These are phyloP conservation scores for Eragrostis nindensis DNA, from an alignment of 176 grass and related monocot genomes.

Conservation along the genomic window DNA sequence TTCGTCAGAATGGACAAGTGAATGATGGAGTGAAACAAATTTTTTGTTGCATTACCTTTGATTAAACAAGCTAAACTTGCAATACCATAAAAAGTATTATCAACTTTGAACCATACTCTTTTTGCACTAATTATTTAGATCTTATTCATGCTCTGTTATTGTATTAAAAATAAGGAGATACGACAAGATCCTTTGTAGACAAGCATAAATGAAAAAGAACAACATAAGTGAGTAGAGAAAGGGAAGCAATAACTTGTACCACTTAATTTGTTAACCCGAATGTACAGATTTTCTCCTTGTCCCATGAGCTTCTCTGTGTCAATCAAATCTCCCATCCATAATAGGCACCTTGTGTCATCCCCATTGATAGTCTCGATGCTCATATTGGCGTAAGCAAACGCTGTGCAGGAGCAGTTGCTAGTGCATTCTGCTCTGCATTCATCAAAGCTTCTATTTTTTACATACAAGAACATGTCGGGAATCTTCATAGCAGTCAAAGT, in stretches of 20 bases:
- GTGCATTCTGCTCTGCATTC: slow-evolving; percentile 48
- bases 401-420: slow-evolving; percentile 58
- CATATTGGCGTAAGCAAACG: slow-evolving; percentile 56
- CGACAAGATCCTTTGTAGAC: not conserved
- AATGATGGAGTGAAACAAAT: too few relatives aligned
- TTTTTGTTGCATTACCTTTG: too few relatives aligned
- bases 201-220: not conserved
- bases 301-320: slow-evolving; percentile 26
- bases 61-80: too few relatives aligned
- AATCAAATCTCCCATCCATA: slow-evolving; percentile 56
- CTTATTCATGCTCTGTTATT: not conserved
- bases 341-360: slow-evolving; percentile 40
- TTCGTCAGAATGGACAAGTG: too few relatives aligned
- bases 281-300: slow-evolving; percentile 49
- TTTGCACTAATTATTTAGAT: too few relatives aligned
- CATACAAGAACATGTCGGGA: slow-evolving; percentile 39
- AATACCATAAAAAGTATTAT: too few relatives aligned
- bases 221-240: not conserved
- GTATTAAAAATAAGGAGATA: not conserved
- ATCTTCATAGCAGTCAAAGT: slow-evolving; percentile 15
- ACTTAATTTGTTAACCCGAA: not conserved
- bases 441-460: slow-evolving; percentile 40
- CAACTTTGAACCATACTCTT: too few relatives aligned
- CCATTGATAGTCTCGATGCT: slow-evolving; percentile 24
- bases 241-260: slow-evolving; percentile 15